Conservation (phyloP, 2,329 filamentous ascomycete genomes). For the Paraphoma sp. region DNA sequence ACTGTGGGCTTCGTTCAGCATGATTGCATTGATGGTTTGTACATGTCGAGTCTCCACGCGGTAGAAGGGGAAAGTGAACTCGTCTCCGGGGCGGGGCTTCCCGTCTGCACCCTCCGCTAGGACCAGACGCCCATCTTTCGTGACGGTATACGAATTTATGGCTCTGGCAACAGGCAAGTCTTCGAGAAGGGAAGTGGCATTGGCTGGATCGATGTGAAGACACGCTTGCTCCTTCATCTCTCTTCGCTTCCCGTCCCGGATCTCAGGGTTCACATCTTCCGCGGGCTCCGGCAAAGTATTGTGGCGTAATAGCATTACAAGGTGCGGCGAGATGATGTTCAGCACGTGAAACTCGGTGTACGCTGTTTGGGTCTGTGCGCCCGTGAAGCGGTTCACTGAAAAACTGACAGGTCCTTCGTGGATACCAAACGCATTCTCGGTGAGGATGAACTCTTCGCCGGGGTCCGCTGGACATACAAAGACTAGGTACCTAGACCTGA, state of each 20-base stretch:
- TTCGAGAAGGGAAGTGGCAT: conserved; percentile 11
- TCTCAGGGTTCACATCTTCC: conserved; percentile 13
- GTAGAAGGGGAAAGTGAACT: not conserved
- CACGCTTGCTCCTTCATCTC: not conserved
- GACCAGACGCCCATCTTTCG: not conserved
- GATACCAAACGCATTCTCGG: conserved; percentile 40
- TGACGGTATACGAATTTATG: conserved; percentile 10
- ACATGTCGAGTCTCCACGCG: not conserved
- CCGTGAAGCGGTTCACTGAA: not conserved
- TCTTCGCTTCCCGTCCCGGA: not conserved
- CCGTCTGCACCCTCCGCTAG: not conserved
- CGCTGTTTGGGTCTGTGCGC: not conserved
- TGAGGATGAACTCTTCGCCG: conserved; percentile 43
- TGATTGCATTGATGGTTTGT: not conserved
- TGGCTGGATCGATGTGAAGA: not conserved
- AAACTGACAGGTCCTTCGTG: conserved; percentile 34
- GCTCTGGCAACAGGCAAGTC: conserved; percentile 16
- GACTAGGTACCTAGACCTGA: conserved; percentile 34
- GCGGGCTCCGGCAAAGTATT: conserved; percentile 18
- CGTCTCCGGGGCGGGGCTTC: not conserved
- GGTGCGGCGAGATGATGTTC: conserved; percentile 21
- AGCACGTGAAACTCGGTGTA: conserved; percentile 23
- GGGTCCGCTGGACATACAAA: conserved; percentile 32
- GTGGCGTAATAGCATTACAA: conserved; percentile 30
- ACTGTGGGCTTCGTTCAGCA: not conserved